Base-by-base conservation (phyloP, 805 yeast species). In the Saccharomycopsis lassenensis region DNA sequence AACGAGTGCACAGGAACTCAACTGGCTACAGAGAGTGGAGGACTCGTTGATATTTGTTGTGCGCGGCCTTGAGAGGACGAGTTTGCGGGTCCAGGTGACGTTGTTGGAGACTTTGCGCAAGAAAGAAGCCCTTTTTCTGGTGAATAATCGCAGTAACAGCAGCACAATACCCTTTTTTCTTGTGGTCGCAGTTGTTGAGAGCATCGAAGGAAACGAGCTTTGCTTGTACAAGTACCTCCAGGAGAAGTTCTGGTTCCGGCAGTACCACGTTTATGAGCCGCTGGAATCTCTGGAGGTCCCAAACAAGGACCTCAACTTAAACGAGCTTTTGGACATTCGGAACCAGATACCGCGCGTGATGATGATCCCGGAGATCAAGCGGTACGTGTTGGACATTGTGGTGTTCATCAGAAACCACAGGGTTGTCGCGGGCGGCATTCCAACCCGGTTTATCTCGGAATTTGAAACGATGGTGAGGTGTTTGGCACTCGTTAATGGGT, bases 321-420 rank as follows among this genome's bases (percentile, higher is more conserved):
- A n/a, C n/a, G n/a, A n/a, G n/a, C n/a, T 43, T 4, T 15, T 37
- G 7, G 24, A 24, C 6, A 17, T 45, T 7, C 29, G 49, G 7
- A 11, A 34, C 1, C 30, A 45, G 14, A 37, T 52, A 37, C 4
- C 20, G 1, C 11, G 36, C 6, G 61, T 70, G 7, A 45, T 40
- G 4, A 51, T 75, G 5, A 59, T 63, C 1, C 63, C 73, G 0
- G 80, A 75, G 36, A 55, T 76, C 21, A 50, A 50, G 29, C 51
- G 77, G 4, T 77, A 75, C 45, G 63, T 72, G 41, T 69, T 72
- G 42, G 82, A 76, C 49, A 60, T 77, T 10, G 51, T 72, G 2
- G 58, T 74, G 2, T 69, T 64, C 46, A 46, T 69, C 2, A 55
- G 84, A 29, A 62, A 64, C 36, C 78, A 76, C 46, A 49, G 83